Evolutionary conservation across 2,329 filamentous ascomycete species (phyloP).

Genomic region (Botryotinia narcissicola): DNA sequence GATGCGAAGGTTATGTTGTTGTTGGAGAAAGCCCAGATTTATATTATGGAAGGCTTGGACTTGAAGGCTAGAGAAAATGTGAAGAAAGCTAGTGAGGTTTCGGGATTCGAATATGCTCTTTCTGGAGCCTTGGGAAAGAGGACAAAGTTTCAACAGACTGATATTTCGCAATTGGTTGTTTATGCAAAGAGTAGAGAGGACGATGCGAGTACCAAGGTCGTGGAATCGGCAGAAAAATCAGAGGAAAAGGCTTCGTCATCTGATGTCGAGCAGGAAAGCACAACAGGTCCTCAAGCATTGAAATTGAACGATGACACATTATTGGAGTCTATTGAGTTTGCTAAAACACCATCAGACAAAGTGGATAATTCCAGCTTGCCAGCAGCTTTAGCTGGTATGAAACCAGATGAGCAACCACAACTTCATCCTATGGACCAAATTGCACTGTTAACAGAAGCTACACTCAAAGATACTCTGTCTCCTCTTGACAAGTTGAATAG

Average conservation of each 20-base stretch:
- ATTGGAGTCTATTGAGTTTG: conserved; percentile 81
- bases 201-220: conserved; percentile 21
- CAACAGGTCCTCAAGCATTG: conserved; percentile 61
- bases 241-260: conserved; percentile 26
- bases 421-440: conserved; percentile 83
- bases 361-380: conserved; percentile 53
- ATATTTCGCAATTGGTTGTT: conserved; percentile 85
- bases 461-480: conserved; percentile 82
- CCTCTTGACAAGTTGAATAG: conserved; percentile 81
- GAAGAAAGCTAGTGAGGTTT: conserved; percentile 61
- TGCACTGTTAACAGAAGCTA: conserved; percentile 82
- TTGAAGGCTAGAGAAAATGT: conserved; percentile 70
- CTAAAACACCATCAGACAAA: conserved; percentile 48
- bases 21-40: conserved; percentile 77
- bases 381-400: conserved; percentile 58
- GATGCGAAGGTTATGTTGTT: conserved; percentile 67
- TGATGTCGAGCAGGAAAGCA: conserved; percentile 38
- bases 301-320: conserved; percentile 90
- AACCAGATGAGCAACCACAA: conserved; percentile 78
- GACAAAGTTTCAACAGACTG: conserved; percentile 76
- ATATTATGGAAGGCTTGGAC: conserved; percentile 81
- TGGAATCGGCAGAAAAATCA: conserved; percentile 24
- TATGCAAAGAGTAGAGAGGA: conserved; percentile 69
- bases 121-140: conserved; percentile 85
- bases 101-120: conserved; percentile 76